Conservation (phyloP, 108 stramenopile genomes). For the Mediolabrus comicus region DNA sequence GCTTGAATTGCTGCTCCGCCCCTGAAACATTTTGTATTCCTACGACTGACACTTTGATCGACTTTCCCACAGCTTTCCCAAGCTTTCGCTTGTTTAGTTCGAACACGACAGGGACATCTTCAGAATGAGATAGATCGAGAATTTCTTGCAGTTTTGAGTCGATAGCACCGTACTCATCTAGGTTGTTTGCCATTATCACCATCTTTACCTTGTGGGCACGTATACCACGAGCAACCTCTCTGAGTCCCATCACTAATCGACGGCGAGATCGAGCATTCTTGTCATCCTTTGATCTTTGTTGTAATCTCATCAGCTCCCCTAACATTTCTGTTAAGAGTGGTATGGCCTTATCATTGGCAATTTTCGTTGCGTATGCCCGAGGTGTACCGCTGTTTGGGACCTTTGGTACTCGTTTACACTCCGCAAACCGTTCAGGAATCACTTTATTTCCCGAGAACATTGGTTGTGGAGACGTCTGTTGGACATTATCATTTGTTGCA, state of each 20-base stretch:
- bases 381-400: slow-evolving; percentile 63
- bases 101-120: slow-evolving; percentile 80
- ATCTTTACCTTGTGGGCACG: slow-evolving; percentile 86
- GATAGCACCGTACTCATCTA: slow-evolving; percentile 86
- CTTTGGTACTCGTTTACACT: slow-evolving; percentile 81
- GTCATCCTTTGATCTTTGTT: slow-evolving; percentile 72
- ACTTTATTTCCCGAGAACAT: slow-evolving; percentile 80
- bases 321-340: slow-evolving; percentile 79
- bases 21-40: slow-evolving; percentile 93
- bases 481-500: background rate
- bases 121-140: slow-evolving; percentile 63
- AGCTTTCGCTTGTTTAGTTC: slow-evolving; percentile 82
- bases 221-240: slow-evolving; percentile 89
- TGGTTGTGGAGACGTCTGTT: slow-evolving; percentile 9
- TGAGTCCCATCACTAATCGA: slow-evolving; percentile 88
- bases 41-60: slow-evolving; percentile 84
- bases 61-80: slow-evolving; percentile 89
- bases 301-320: slow-evolving; percentile 82
- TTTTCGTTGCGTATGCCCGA: slow-evolving; percentile 59
- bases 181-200: slow-evolving; percentile 90
- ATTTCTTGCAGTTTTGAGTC: slow-evolving; percentile 87
- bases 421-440: slow-evolving; percentile 76
- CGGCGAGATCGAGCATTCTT: slow-evolving; percentile 76
- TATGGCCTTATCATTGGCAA: slow-evolving; percentile 56
- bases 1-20: slow-evolving; percentile 87